Base-by-base conservation (phyloP, 805 yeast genomes). In the Huiozyma sinensis region DNA sequence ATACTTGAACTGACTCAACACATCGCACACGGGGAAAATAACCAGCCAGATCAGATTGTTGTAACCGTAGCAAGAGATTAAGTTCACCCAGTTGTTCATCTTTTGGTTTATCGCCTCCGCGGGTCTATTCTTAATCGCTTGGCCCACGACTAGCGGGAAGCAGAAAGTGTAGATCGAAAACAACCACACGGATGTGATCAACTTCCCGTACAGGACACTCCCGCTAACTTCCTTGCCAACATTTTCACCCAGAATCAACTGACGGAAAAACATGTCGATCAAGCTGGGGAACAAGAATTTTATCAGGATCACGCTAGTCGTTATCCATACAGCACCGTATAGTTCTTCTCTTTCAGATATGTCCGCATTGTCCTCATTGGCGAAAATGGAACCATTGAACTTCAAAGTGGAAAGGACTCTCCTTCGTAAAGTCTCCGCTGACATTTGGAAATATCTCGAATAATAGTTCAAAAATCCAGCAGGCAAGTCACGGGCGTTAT, bases 281-380 rank as follows among this genome's bases (percentile, higher is more conserved):
- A 84, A 72, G 0, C 95, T 81, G 33, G 83, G 44, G 8, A 36
- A 38, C 9, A 87, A 79, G 64, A 88, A 88, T 59, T 85, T 69
- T 31, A 81, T 67, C 50, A 84, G 76, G 1, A 85, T 77, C 41
- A 86, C 75, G 0, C 95, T 82, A 0, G 88, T 87, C 9, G 90
- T 83, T 38, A 89, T 79, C 97, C 97, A 89, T 13, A 87, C 68
- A 6, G 94, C 83, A 0, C 96, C 96, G 60, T 87, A 90, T 43
- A 89, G 65, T 55, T 89, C 97, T 3, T 63, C 70, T 31, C 11
- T 9, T 9, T 8, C 33, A 9, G 9, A 11, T 11, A 8, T 8
- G 11, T 31, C 33, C n/a, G 33, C 11, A 31, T 31, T 11, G 33
- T 31, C n/a, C 33, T 8, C n/a, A 31, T 9, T 8, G 32, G 61